A percentile compares a stretch with the other conserved stretches of the same genome.
phyloP scores from a whole-genome alignment of 192 early-diverging fungal species.

The Coemansia sp. region DNA sequence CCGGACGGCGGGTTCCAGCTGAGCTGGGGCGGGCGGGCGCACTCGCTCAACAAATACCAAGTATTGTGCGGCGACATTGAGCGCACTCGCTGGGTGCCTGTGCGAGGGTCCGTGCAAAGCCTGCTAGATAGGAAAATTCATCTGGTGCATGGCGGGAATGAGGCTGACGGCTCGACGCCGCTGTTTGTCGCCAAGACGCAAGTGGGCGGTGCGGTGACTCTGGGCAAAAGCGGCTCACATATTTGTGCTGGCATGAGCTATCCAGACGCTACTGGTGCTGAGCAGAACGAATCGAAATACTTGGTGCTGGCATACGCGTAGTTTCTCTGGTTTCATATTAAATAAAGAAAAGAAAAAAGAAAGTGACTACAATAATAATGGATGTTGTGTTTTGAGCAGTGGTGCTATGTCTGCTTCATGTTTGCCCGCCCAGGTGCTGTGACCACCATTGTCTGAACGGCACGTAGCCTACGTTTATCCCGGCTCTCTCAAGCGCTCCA shows the following conservation, averaged over 20 bases:
- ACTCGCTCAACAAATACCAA: constrained; percentile 51
- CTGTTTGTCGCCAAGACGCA: constrained; percentile 43
- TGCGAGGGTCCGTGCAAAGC: constrained; percentile 26
- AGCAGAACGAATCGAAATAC: constrained; percentile 24
- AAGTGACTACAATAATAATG: too few species aligned
- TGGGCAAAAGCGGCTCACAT: constrained; percentile 47
- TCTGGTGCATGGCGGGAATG: constrained; percentile 34
- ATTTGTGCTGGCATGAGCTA: constrained; percentile 37
- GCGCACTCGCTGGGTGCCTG: constrained; percentile 52
- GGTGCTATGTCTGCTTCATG: too few species aligned
- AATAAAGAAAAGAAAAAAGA: too few species aligned
- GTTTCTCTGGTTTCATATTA: too few species aligned
- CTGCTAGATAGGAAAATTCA: background rate
- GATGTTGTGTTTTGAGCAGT: too few species aligned
- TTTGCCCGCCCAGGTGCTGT: constrained; percentile 7
- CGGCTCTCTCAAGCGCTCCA: constrained; percentile 22
- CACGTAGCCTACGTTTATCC: constrained; percentile 25
- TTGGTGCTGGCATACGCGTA: constrained; percentile 25
- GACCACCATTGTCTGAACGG: constrained; percentile 45
- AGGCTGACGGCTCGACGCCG: constrained; percentile 29
- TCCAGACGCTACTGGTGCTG: constrained; percentile 9
- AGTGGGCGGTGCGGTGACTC: constrained; percentile 23
- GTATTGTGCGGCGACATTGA: constrained; percentile 59
- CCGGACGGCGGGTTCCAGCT: constrained; percentile 51
- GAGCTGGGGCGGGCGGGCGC: constrained; percentile 54